Evolutionary conservation across 1,284 basidiomycete genomes (phyloP).

Genomic region (Agroathelia rolfsii): DNA sequence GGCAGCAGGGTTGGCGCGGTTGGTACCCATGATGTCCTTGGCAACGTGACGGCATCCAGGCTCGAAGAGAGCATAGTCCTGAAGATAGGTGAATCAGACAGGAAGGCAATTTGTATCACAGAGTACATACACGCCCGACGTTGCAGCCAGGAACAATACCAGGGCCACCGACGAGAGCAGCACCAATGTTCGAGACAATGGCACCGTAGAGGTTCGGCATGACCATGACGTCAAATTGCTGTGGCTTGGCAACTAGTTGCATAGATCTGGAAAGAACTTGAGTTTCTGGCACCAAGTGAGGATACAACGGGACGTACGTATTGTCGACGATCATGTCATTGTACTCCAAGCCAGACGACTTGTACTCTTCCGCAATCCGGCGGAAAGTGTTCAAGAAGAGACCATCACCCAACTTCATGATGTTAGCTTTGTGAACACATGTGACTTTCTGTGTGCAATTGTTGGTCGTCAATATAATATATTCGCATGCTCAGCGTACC

Average conservation of each 20-base stretch:
- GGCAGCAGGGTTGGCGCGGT: slow-evolving; percentile 95
- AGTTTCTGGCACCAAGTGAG: slow-evolving; percentile 3
- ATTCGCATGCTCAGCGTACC: slow-evolving; percentile 32
- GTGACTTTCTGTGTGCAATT: slow-evolving; percentile 86
- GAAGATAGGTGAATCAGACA: slow-evolving; percentile 7
- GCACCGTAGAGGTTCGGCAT: slow-evolving; percentile 97
- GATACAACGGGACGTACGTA: slow-evolving; percentile 47
- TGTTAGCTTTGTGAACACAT: slow-evolving; percentile 99
- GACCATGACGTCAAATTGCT: slow-evolving; percentile 99
- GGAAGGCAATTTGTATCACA: slow-evolving; percentile 2
- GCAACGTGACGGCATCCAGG: slow-evolving; percentile 98
- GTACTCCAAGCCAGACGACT: slow-evolving; percentile 82
- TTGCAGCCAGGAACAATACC: slow-evolving; percentile 98
- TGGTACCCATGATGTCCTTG: slow-evolving; percentile 95
- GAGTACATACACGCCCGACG: slow-evolving; percentile 71
- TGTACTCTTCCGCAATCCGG: slow-evolving; percentile 92
- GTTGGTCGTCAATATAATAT: slow-evolving; percentile 8
- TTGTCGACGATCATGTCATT: slow-evolving; percentile 99
- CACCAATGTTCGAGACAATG: slow-evolving; percentile 97
- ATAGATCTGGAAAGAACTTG: slow-evolving; percentile 58
- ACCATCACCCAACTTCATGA: slow-evolving; percentile 99
- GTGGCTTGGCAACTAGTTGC: slow-evolving; percentile 93
- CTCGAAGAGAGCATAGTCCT: slow-evolving; percentile 98
- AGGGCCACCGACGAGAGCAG: slow-evolving; percentile 95
- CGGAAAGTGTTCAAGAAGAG: slow-evolving; percentile 99